Percentiles rank a stretch among this genome's conserved stretches.
Conservation (phyloP, 2,329 filamentous ascomycete species). For the Sporothrix humicola region DNA sequence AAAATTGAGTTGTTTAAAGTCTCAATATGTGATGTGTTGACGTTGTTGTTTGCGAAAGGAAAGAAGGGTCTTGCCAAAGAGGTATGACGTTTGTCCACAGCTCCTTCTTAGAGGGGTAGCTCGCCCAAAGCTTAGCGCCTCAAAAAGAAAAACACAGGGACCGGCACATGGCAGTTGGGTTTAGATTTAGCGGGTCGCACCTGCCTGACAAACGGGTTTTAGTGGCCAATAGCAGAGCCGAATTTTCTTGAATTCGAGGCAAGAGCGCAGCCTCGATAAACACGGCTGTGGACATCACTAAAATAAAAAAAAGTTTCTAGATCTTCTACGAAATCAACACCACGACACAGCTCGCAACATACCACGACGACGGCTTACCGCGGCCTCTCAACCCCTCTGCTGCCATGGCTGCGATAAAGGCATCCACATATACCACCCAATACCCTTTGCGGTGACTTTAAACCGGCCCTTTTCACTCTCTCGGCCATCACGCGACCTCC, state of each 20-base stretch:
- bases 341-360: neutral
- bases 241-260: neutral
- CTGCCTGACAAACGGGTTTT: neutral
- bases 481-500: neutral
- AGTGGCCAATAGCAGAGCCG: neutral
- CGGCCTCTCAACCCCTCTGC: neutral
- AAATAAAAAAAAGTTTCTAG: neutral
- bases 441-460: neutral
- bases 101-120: slow-evolving; percentile 4
- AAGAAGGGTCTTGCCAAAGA: neutral
- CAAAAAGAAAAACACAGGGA: neutral
- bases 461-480: too few relatives aligned
- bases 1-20: too few relatives aligned
- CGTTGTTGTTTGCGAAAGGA: neutral
- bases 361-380: neutral
- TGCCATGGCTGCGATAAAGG: neutral
- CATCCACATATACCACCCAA: neutral
- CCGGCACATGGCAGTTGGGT: neutral
- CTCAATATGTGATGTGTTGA: neutral
- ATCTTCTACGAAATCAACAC: neutral
- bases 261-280: neutral
- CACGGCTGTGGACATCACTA: neutral
- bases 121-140: slow-evolving; percentile 2
- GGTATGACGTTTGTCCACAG: slow-evolving; percentile 12
- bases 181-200: slow-evolving; percentile 21